A percentile compares a stretch with the other conserved stretches of the same genome.
phyloP scores from a whole-genome alignment of 2,329 filamentous ascomycete genomes.

The Penicillium decumbens region DNA sequence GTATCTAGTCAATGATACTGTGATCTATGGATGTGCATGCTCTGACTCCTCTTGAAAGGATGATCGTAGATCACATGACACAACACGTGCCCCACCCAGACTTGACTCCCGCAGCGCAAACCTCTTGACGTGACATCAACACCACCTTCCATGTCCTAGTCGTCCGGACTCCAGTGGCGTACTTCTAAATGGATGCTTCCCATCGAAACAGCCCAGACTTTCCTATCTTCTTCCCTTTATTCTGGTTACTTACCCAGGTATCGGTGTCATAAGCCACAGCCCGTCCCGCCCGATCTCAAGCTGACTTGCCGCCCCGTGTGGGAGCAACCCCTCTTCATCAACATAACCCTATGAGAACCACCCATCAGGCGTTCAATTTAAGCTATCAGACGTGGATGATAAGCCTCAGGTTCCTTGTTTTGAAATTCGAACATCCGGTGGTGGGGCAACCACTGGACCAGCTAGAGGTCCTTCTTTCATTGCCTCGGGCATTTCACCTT shows the following conservation, averaged over 20 bases:
- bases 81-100: background rate
- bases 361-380: background rate
- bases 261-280: slow-evolving; percentile 1
- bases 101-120: background rate
- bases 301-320: background rate
- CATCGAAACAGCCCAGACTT: background rate
- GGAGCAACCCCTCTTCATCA: background rate
- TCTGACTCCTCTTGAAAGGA: background rate
- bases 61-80: slow-evolving; percentile 3
- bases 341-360: background rate
- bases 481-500: background rate
- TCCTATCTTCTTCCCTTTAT: background rate
- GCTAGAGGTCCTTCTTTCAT: background rate
- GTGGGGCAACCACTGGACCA: background rate
- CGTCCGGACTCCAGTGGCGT: background rate
- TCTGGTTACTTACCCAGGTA: background rate
- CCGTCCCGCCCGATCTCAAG: slow-evolving; percentile 7
- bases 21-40: background rate
- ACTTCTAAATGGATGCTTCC: background rate
- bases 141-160: slow-evolving; percentile 8
- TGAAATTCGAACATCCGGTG: background rate
- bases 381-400: background rate
- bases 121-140: slow-evolving; percentile 14
- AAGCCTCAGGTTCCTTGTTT: background rate
- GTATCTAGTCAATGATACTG: background rate